Base-by-base conservation (phyloP, 2,329 filamentous ascomycete species). In the Aspergillus brasiliensis region DNA sequence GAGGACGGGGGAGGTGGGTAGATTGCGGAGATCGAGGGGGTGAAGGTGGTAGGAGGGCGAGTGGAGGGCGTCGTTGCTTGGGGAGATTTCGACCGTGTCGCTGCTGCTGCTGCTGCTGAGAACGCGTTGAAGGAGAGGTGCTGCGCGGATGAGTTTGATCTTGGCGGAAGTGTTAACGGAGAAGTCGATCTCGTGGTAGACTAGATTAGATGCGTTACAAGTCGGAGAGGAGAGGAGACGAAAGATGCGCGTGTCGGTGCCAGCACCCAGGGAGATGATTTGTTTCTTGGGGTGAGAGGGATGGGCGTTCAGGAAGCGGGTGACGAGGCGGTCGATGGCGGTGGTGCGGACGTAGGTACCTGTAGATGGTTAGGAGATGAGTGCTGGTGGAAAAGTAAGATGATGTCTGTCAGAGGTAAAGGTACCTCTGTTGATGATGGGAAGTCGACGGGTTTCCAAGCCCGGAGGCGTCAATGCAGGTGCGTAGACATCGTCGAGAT, bases 151-250 rank as follows among this genome's bases (percentile, higher is more conserved):
- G 3, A 71, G 68, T 55, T 67, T 70, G 47, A 90, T 82, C 76
- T 94, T 97, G 44, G 83, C 82, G 2, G 79, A 72, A n/a, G 87
- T 88, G 57, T 93, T 92, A 21, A 84, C 77, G 0, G 90, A 83
- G 69, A 98, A 98, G 75, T 99, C 95, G 58, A 99, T 81, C 75
- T 99, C 95, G 75, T 98, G 93, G 75, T 98, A 99, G 59, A 89
- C 74, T 17, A 97, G 60, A 27, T 78, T 69, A 0, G 76, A 34
- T 6, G 31, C 31, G 75, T 53, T 78, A 74, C 10, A 77, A 75
- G 56, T 34, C 13, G 79, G 73, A 15, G 66, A 66, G 8, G 84
- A 77, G 60, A 91, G 83, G 1, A 97, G 79, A 19, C 91, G 88
- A 71, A 97, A 92, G 61, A 88, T 89, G 15, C 95, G 86, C 6